phyloP scores from a whole-genome alignment of 768 basidiomycete genomes.

The Calocybe indica region DNA sequence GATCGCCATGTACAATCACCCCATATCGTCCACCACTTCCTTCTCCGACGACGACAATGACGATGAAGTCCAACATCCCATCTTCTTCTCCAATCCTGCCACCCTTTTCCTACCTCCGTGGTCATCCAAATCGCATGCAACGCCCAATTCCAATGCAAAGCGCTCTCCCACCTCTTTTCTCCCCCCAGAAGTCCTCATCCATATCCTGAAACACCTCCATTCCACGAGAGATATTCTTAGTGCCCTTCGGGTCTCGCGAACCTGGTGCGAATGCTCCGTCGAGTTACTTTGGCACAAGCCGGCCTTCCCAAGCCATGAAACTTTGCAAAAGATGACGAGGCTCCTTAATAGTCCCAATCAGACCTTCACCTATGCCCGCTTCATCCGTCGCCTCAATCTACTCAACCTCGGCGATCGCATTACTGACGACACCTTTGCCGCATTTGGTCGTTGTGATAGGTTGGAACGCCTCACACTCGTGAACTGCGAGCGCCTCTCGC shows the following conservation, averaged over 20 bases:
- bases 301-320: constrained; percentile 58
- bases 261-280: constrained; percentile 95
- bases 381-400: constrained; percentile 91
- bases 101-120: constrained; percentile 65
- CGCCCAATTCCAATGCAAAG: constrained; percentile 17
- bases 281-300: constrained; percentile 95
- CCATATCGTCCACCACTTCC: constrained; percentile 72
- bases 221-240: constrained; percentile 67
- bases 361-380: constrained; percentile 82
- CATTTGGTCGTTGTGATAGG: constrained; percentile 68
- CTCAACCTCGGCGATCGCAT: constrained; percentile 63
- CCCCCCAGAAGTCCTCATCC: constrained; percentile 89
- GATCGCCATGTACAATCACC: constrained; percentile 43
- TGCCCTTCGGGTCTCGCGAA: constrained; percentile 75
- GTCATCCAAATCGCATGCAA: constrained; percentile 32
- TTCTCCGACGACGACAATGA: constrained; percentile 72
- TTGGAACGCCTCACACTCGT: constrained; percentile 88
- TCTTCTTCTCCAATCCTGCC: constrained; percentile 43
- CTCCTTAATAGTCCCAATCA: constrained; percentile 58
- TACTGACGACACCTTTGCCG: constrained; percentile 65
- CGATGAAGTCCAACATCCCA: constrained; percentile 34
- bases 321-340: constrained; percentile 73
- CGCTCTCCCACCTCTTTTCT: constrained; percentile 60
- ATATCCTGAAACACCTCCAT: constrained; percentile 83
- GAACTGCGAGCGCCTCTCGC: constrained; percentile 65